Percentiles rank a stretch among this genome's conserved stretches.
Evolutionary conservation across 371 early-diverging fungal species (phyloP).

Genomic region (Mortierella sp.): DNA sequence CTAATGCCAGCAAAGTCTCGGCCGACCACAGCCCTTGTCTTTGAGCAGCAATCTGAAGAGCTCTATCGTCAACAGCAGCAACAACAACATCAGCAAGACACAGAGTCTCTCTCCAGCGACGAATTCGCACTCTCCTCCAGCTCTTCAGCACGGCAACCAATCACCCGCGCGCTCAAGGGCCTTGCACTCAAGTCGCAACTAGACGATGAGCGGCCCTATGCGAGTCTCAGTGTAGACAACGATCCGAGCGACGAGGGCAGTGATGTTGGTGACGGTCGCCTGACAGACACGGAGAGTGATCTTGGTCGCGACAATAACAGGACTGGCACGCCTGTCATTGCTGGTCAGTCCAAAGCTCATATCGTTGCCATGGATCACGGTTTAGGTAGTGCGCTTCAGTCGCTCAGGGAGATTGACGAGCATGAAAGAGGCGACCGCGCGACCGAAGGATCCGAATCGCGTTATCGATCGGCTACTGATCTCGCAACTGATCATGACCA

Average conservation of each 20-base stretch:
- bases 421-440: slow-evolving; percentile 38
- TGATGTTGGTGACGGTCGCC: slow-evolving; percentile 39
- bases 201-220: not conserved
- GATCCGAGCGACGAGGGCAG: slow-evolving; percentile 30
- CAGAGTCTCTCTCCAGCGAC: slow-evolving; percentile 44
- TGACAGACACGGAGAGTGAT: slow-evolving; percentile 48
- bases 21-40: slow-evolving; percentile 46
- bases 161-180: slow-evolving; percentile 3
- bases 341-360: slow-evolving; percentile 11
- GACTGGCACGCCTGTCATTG: slow-evolving; percentile 36
- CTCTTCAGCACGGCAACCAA: slow-evolving; percentile 1
- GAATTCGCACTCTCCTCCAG: slow-evolving; percentile 37
- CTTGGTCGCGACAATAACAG: slow-evolving; percentile 9
- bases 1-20: slow-evolving; percentile 49
- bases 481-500: slow-evolving; percentile 27
- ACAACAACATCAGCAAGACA: slow-evolving; percentile 26
- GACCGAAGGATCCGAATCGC: slow-evolving; percentile 18
- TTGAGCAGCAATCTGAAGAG: slow-evolving; percentile 30
- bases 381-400: slow-evolving; percentile 34
- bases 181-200: slow-evolving; percentile 2
- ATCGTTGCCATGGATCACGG: too few species aligned
- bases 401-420: slow-evolving; percentile 40
- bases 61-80: slow-evolving; percentile 12
- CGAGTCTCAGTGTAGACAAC: too few species aligned
- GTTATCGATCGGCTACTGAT: slow-evolving; percentile 7